A percentile compares a stretch with the other conserved stretches of the same genome.
Conservation (phyloP, 208 protist genomes). For the Trypanosoma boissoni region DNA sequence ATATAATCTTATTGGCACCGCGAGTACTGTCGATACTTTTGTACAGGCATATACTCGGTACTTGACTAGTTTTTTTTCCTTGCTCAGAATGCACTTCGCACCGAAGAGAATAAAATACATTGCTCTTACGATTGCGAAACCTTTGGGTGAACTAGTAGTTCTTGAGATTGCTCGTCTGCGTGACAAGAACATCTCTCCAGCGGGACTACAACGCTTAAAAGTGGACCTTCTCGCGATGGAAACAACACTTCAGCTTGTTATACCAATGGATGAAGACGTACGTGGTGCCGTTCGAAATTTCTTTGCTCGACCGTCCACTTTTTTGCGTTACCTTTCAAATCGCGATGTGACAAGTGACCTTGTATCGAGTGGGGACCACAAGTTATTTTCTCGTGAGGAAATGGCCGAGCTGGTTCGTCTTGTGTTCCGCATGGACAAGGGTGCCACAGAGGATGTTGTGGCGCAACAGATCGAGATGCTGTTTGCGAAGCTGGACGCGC, state of each 20-base stretch:
- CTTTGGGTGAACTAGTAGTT: conserved; percentile 77
- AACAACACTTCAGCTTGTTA: conserved; percentile 65
- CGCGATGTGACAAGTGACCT: conserved; percentile 76
- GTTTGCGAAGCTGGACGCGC: conserved; percentile 38
- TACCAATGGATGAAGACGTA: conserved; percentile 67
- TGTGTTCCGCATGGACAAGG: conserved; percentile 68
- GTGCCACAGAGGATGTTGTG: conserved; percentile 58
- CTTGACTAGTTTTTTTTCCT: conserved; percentile 66
- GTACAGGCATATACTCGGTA: conserved; percentile 77
- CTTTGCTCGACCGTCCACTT: conserved; percentile 64
- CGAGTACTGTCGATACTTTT: conserved; percentile 73
- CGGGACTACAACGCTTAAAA: conserved; percentile 50
- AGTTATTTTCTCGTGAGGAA: conserved; percentile 50
- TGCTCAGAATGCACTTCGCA: conserved; percentile 61
- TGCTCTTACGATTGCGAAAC: conserved; percentile 58
- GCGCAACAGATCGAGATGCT: conserved; percentile 57
- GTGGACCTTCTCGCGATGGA: conserved; percentile 78
- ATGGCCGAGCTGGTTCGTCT: conserved; percentile 77
- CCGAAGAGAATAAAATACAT: conserved; percentile 68
- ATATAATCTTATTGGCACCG: conserved; percentile 66
- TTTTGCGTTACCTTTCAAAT: conserved; percentile 77
- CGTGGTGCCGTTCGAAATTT: conserved; percentile 55
- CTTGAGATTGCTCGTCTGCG: conserved; percentile 76
- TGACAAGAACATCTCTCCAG: conserved; percentile 72
- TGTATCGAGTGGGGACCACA: conserved; percentile 75